Percentiles rank a stretch among this genome's conserved stretches.
phyloP scores from a whole-genome alignment of 225 moss, liverwort and hornwort genomes.

The Marchantia paleacea region DNA sequence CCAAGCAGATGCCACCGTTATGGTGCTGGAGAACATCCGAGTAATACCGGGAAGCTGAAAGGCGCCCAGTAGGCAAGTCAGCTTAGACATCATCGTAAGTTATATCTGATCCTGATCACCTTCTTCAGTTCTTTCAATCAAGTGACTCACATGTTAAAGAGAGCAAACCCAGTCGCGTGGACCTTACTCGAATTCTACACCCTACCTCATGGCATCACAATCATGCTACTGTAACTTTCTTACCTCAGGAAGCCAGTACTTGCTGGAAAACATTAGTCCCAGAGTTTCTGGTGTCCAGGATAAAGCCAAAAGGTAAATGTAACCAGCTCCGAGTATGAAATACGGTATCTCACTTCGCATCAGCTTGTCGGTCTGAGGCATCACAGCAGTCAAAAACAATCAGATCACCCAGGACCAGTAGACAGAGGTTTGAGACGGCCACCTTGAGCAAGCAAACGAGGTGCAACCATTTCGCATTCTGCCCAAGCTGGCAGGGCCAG shows the following conservation, averaged over 20 bases:
- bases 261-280: conserved; percentile 74
- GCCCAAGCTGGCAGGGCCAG: no score
- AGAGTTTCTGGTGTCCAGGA: conserved; percentile 75
- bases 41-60: conserved; percentile 76
- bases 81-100: neutral
- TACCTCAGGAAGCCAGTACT: conserved; percentile 78
- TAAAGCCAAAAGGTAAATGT: conserved; percentile 55
- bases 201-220: neutral
- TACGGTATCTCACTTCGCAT: conserved; percentile 65
- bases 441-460: neutral
- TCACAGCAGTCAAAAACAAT: conserved; percentile 1
- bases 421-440: neutral
- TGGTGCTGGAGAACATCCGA: conserved; percentile 66
- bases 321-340: conserved; percentile 57
- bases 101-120: neutral
- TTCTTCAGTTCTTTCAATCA: neutral
- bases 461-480: neutral
- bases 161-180: neutral
- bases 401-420: neutral
- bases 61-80: neutral
- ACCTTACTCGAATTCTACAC: neutral
- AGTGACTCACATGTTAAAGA: no score
- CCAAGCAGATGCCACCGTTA: conserved; percentile 80
- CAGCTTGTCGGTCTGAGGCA: conserved; percentile 64
- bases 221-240: neutral